These are phyloP conservation scores for Craterostigma plantagineum DNA, from an alignment of 257 asterid species.

Conservation along the genomic window DNA sequence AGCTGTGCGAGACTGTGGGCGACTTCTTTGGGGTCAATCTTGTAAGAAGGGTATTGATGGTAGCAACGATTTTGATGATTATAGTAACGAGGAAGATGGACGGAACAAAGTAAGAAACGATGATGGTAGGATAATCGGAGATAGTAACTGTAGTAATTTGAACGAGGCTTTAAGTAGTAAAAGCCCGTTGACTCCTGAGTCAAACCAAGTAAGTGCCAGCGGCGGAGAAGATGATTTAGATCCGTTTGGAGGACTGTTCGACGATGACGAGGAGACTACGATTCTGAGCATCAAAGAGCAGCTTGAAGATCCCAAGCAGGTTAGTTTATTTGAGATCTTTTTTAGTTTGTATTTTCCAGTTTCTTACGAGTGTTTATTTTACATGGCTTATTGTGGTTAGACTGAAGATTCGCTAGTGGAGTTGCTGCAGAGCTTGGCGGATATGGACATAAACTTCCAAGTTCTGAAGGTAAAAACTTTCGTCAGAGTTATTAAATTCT, in stretches of 20 bases:
- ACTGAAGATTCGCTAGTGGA: conserved; percentile 57
- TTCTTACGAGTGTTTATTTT: not conserved
- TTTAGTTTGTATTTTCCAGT: conserved; percentile 2
- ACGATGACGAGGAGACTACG: conserved; percentile 43
- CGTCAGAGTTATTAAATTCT: no score
- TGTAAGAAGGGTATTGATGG: conserved; percentile 8
- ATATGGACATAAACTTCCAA: conserved; percentile 74
- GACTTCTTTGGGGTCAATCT: conserved; percentile 9
- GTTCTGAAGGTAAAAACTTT: conserved; percentile 43
- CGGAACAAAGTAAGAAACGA: conserved; percentile 7
- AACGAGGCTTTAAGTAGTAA: conserved; percentile 19
- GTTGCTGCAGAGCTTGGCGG: conserved; percentile 53
- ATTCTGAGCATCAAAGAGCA: conserved; percentile 51
- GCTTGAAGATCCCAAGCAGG: conserved; percentile 70
- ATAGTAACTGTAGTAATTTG: conserved; percentile 3
- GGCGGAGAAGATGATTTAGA: conserved; percentile 27
- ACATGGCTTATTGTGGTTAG: conserved; percentile 13
- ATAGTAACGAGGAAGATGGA: conserved; percentile 7
- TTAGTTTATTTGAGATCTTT: conserved; percentile 6
- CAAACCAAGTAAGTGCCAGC: conserved; percentile 22
- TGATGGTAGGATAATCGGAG: conserved; percentile 6
- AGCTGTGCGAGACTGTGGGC: conserved; percentile 10
- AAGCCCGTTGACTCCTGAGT: conserved; percentile 72
- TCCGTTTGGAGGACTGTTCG: conserved; percentile 46
- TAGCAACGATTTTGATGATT: conserved; percentile 11